Conservation (phyloP, 208 protist species). For the Acanthamoeba lenticulata region DNA sequence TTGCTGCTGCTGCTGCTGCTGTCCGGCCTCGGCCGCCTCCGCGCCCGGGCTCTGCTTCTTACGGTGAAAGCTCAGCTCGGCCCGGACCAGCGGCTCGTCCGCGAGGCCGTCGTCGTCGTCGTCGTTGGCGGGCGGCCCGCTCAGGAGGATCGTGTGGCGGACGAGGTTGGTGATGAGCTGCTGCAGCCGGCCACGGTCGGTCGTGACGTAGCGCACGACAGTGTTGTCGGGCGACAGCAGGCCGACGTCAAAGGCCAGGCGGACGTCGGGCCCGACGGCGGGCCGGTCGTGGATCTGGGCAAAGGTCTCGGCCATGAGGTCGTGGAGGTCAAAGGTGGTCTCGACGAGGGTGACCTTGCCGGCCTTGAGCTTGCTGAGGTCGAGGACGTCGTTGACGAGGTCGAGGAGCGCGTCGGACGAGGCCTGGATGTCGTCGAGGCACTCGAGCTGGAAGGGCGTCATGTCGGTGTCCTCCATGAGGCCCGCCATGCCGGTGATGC, state of each 20-base stretch:
- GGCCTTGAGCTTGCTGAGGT: slow-evolving; percentile 55
- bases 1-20: neutral
- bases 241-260: too few relatives aligned
- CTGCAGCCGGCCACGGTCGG: neutral
- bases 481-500: slow-evolving; percentile 75
- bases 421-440: neutral
- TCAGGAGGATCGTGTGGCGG: neutral
- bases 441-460: neutral
- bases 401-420: neutral
- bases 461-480: slow-evolving; percentile 66
- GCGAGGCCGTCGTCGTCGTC: neutral
- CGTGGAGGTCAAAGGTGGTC: neutral
- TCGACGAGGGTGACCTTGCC: neutral
- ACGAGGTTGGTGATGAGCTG: neutral
- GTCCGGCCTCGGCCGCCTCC: neutral
- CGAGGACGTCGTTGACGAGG: slow-evolving; percentile 53
- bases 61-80: too few relatives aligned
- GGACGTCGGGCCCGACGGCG: too few relatives aligned
- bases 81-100: too few relatives aligned
- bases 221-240: too few relatives aligned
- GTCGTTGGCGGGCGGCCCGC: neutral
- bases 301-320: neutral
- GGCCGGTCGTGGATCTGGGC: neutral
- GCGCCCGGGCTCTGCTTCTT: neutral
- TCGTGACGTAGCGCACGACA: neutral